Conservation (phyloP, 2,329 filamentous ascomycete genomes). For the Neofusicoccum cordaticola region DNA sequence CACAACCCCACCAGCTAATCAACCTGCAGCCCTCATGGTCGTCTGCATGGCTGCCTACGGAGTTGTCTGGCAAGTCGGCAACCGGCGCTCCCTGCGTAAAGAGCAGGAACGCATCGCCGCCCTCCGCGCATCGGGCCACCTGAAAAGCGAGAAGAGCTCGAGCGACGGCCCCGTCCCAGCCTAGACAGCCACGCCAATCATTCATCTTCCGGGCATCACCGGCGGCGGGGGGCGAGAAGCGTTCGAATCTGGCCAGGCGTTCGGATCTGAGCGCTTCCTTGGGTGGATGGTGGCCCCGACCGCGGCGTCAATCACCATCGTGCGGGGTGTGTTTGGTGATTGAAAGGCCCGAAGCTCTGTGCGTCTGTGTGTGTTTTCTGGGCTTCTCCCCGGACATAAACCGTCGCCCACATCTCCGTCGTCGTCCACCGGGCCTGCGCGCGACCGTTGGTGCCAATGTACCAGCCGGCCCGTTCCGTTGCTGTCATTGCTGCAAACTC, state of each 20-base stretch:
- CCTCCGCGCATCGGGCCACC: slow-evolving; percentile 21
- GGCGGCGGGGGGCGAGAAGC: not conserved
- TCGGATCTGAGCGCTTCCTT: not conserved
- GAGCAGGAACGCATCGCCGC: slow-evolving; percentile 23
- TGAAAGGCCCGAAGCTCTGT: too few relatives aligned
- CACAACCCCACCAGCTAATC: not conserved
- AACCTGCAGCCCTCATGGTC: slow-evolving; percentile 23
- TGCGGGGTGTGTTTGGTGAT: not conserved
- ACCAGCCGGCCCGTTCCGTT: not conserved
- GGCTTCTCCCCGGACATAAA: not conserved
- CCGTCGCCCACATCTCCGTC: not conserved
- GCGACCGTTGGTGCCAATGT: not conserved
- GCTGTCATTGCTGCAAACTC: not conserved
- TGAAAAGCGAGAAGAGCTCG: slow-evolving; percentile 17
- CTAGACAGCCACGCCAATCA: not conserved
- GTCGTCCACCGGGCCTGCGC: not conserved
- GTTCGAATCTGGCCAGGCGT: not conserved
- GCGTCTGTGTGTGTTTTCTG: too few relatives aligned
- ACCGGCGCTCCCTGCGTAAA: slow-evolving; percentile 21
- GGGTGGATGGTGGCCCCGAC: too few relatives aligned
- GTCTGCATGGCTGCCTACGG: slow-evolving; percentile 22
- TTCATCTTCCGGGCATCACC: not conserved
- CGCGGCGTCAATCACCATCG: not conserved
- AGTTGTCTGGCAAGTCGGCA: slow-evolving; percentile 24
- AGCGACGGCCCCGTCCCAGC: not conserved